phyloP scores from a whole-genome alignment of 148 eudicot species.

The Amaranthus cruentus region DNA sequence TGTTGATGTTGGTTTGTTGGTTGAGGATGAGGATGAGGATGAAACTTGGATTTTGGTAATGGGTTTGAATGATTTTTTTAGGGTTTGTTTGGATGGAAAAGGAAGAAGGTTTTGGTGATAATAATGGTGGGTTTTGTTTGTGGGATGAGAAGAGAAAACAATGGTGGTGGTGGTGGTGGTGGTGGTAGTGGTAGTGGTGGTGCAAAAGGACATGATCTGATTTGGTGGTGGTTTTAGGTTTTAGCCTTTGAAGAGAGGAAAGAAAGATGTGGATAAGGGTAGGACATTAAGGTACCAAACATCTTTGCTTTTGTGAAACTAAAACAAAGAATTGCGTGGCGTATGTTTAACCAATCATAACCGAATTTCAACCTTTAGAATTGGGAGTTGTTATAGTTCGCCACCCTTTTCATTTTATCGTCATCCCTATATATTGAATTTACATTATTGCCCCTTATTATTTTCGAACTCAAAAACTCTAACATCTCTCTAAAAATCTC shows the following conservation, averaged over 20 bases:
- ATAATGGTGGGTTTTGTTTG: constrained; percentile 31
- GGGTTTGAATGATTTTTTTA: constrained; percentile 29
- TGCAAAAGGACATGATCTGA: constrained; percentile 31
- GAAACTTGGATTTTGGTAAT: constrained; percentile 55
- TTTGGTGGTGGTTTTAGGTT: constrained; percentile 9
- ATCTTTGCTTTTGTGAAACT: neutral
- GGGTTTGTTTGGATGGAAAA: constrained; percentile 19
- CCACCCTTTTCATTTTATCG: too few relatives aligned
- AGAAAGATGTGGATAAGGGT: constrained; percentile 19
- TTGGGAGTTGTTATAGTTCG: too few relatives aligned
- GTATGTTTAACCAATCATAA: constrained; percentile 18
- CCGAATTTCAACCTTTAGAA: too few relatives aligned
- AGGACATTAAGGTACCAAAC: neutral
- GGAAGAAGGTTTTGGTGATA: constrained; percentile 22
- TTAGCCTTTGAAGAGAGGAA: constrained; percentile 22
- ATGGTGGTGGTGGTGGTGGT: constrained; percentile 32
- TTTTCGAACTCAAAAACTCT: too few relatives aligned
- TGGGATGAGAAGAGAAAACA: constrained; percentile 23
- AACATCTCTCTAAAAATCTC: too few relatives aligned
- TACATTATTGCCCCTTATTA: too few relatives aligned
- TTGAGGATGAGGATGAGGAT: constrained; percentile 30
- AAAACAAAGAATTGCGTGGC: constrained; percentile 18
- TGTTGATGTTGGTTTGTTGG: constrained; percentile 33
- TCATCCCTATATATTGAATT: too few relatives aligned
- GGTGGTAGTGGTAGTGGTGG: constrained; percentile 32